Evolutionary conservation across 225 moss, liverwort and hornwort species (phyloP), one percentile per base, ranked within the genome.

Genomic region (Thuidium tamariscinum): DNA sequence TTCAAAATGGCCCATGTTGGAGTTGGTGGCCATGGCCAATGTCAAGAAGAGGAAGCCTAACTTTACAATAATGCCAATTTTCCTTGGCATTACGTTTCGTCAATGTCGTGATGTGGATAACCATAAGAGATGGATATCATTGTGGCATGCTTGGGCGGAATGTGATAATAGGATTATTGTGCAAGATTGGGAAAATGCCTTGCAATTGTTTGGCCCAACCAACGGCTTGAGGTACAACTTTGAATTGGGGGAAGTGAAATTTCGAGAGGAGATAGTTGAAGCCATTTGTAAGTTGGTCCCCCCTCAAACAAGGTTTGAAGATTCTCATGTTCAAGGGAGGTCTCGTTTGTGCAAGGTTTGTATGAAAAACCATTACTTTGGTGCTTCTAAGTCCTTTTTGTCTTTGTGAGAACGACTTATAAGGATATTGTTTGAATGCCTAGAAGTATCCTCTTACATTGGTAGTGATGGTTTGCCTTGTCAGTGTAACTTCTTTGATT

Each of bases 321-420:
- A 91, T 86, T 91, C 80, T 3, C 60, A 89, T 80, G 16, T 86
- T 37, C 88, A 89, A 84, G 86, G 88, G n/a, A 85, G 67, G 49
- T 79, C 56, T 2, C 49, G 88, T 2, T 66, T 86, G 6, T 90
- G 86, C 56, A 82, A 90, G 88, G 90, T 88, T 79, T 78, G 57
- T 78, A 3, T 27, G 8, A 18, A 17, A 29, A 11, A 12, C 13
- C 1, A 5, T 59, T 4, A 18, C 5, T 19, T 57, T 7, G 7
- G 11, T 78, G 29, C 4, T 37, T 41, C 29, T 17, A 7, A 1
- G 0, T 14, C 12, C 0, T 10, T 0, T 1, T 16, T 27, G 2
- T 5, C 27, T 11, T 12, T 5, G 1, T 51, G 1, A 7, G 1
- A 49, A 11, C n/a, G 0, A 30, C 3, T 2, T 7, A 11, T 30